Base-by-base conservation (phyloP, 2,329 filamentous ascomycete genomes). In the Alternaria metachromatica region DNA sequence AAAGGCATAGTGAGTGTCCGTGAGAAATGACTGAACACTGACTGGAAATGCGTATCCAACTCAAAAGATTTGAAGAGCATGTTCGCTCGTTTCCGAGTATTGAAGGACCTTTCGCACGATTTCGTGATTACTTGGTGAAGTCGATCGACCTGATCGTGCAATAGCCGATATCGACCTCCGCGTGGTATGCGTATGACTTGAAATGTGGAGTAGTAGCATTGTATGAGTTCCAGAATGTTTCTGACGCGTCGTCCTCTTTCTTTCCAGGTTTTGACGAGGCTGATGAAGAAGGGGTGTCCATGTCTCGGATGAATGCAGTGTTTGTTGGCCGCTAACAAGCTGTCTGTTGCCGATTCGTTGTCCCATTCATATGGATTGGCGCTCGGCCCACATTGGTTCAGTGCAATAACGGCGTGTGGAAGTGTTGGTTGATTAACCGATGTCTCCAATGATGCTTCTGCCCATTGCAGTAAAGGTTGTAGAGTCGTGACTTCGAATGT, bases 391-490 rank as follows among this genome's bases (percentile, higher is more conserved):
- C 53, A 55, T 28, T 20, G 13, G 69, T 87, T 87, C 37, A 88
- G 76, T 0, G 84, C 84, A 45, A 88, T 84, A 56, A 88, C 82
- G 6, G 83, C 85, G 68, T 87, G 84, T 3, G 86, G 86, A 4
- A 88, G 79, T 3, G 84, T 81, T 0, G 86, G 86, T 65, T 88
- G 86, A 62, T 87, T 87, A 46, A 84, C 55, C 80, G 72, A 15
- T 18, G 46, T 67, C 26, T 67, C 62, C 9, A 69, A 45, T 5
- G 64, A 54, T 12, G 63, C 55, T 6, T 41, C 56, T 8, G 59
- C 67, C 67, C 64, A 69, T 10, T 61, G 46, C 11, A 68, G 25
- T 13, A 68, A 28, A 25, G 54, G 50, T 18, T 59, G 56, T 15
- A 68, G 58, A 7, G 61, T 55, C 8, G 60, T 58, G 18, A 30